Base-by-base conservation (phyloP, 495 filamentous ascomycete genomes). In the Podospora fimiseda region DNA sequence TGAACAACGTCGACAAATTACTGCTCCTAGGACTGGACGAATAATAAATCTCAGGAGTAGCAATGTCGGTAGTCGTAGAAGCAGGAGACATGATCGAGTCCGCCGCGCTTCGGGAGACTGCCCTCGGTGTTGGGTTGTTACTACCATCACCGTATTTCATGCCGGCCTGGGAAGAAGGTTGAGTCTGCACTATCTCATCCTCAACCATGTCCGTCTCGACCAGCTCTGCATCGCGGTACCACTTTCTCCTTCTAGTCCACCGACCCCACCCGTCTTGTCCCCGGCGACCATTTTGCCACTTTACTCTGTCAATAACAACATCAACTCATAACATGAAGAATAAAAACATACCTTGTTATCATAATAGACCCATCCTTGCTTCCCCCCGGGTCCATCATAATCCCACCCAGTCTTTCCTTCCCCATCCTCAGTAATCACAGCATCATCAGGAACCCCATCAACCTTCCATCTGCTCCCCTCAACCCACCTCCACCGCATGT, bases 151-250 rank as follows among this genome's bases (percentile, higher is more conserved):
- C n/a, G 57, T 38, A 9, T 46, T 49, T 1, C 43, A 55, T 2
- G 47, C 38, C 37, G 50, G 49, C 3, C 51, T 52, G 7, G 48
- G 65, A 36, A 56, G 55, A 20, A 49, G 53, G 20, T 60, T 60
- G 15, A 62, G 64, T n/a, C 27, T 49, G 15, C 14, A 62, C 55
- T 9, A 13, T 19, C 8, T 64, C 53, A 20, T 52, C 15, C 36
- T n/a, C n/a, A n/a, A 27, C 43, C 52, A 68, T 69, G 20, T 79
- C 69, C 18, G 82, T 70, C 57, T 99, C 94, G 33, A 96, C 86
- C 16, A 99, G 81, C 67, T 99, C 94, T 21, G 94, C 93, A 60
- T 96, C 93, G 23, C 94, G 84, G 62, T 85, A 90, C 93, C 93
- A 99, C 67, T 97, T 99, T 48, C 93, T 75, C 9, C 93, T 81